phyloP scores from a whole-genome alignment of 2,329 filamentous ascomycete genomes.

The Cladosporium oxysporum region DNA sequence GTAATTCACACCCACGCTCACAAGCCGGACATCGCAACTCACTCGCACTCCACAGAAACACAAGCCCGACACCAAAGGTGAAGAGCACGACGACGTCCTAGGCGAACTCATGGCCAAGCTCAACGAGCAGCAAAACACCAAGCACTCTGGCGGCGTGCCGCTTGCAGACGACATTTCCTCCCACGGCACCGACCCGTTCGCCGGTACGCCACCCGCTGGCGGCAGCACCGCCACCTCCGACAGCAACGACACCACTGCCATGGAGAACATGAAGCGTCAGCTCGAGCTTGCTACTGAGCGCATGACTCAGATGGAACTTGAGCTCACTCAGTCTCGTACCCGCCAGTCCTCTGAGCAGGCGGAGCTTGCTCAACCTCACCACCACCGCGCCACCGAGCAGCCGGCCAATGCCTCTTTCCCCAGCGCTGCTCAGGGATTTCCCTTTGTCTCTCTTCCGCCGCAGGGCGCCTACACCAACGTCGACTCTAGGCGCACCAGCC shows the following conservation, averaged over 20 bases:
- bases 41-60: conserved; percentile 23
- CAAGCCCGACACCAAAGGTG: conserved; percentile 7
- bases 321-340: conserved; percentile 66
- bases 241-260: conserved; percentile 36
- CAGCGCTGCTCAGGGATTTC: conserved; percentile 29
- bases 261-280: conserved; percentile 61
- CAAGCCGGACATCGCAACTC: conserved; percentile 23
- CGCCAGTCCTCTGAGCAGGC: conserved; percentile 59
- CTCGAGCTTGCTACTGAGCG: conserved; percentile 70
- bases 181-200: conserved; percentile 35
- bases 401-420: conserved; percentile 37
- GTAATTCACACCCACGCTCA: conserved; percentile 18
- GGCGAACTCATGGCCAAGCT: conserved; percentile 74
- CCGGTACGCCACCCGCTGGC: conserved; percentile 31
- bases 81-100: conserved; percentile 43
- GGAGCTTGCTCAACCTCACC: conserved; percentile 66
- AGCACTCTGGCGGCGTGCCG: conserved; percentile 51
- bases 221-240: conserved; percentile 27
- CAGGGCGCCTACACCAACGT: neutral
- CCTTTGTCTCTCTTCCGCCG: conserved; percentile 2
- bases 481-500: conserved; percentile 13
- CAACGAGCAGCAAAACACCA: conserved; percentile 64
- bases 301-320: conserved; percentile 70
- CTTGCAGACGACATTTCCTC: conserved; percentile 36
- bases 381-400: conserved; percentile 60